These are phyloP conservation scores for Penicillium sp. DNA, from an alignment of 2,329 filamentous ascomycete genomes.

Conservation along the genomic window DNA sequence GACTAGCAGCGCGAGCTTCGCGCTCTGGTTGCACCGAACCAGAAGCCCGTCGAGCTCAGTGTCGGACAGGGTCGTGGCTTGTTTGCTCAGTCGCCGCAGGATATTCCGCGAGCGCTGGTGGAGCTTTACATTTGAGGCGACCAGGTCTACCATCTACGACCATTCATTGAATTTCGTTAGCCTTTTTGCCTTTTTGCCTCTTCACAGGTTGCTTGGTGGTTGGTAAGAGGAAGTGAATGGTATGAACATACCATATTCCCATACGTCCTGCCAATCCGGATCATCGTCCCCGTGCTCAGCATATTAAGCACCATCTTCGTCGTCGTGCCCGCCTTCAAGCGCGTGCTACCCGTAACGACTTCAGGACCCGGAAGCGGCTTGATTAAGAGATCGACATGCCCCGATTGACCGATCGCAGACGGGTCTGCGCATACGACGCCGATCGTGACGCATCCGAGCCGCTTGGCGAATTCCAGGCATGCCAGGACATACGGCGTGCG, in stretches of 20 bases:
- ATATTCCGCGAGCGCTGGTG: slow-evolving; percentile 42
- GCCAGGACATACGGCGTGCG: no score
- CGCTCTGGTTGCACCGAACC: slow-evolving; percentile 33
- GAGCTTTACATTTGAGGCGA: slow-evolving; percentile 47
- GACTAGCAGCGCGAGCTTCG: slow-evolving; percentile 41
- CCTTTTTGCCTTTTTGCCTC: slow-evolving; percentile 26
- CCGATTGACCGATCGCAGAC: background rate
- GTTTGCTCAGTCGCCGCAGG: slow-evolving; percentile 32
- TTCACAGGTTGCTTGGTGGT: background rate
- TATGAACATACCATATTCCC: slow-evolving; percentile 22
- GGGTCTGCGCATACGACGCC: background rate
- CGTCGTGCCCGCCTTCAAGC: slow-evolving; percentile 53
- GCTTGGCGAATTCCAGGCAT: background rate
- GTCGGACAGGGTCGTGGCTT: slow-evolving; percentile 27
- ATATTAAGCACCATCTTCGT: slow-evolving; percentile 54
- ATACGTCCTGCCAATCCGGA: slow-evolving; percentile 49
- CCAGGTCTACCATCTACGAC: slow-evolving; percentile 42
- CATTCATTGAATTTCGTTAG: background rate
- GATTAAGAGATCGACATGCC: background rate
- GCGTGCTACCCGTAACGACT: slow-evolving; percentile 51
- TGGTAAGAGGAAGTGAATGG: no score
- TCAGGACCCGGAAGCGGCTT: background rate
- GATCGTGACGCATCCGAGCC: background rate
- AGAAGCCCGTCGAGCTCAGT: slow-evolving; percentile 36
- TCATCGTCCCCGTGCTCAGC: slow-evolving; percentile 51